Evolutionary conservation across 805 yeast species (phyloP), one percentile per base, ranked within the genome.

Genomic region (Ogataea neopini): DNA sequence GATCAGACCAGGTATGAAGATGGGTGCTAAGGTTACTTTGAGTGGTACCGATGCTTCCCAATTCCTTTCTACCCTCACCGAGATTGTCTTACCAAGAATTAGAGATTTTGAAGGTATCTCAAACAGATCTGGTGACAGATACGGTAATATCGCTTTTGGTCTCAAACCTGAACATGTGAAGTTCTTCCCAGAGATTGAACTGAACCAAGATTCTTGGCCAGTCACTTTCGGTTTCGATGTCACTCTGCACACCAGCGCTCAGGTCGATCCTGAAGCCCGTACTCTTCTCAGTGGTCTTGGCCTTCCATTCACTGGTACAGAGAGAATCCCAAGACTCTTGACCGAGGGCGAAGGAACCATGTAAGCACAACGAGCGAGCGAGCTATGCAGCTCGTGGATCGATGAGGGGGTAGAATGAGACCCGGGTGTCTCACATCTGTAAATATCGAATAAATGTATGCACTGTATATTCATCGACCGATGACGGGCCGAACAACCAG

Each of bases 161-260:
- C 69, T 94, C 57, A 80, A 79, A 34, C 81, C 88, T 2, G 88
- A 85, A 45, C 89, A 88, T 59, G 80, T 87, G 44, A 81, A 80
- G 59, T 77, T 76, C 62, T 94, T 94, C 78, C 99, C 99, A 2
- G 99, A 94, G 69, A 82, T 94, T 52, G 96, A 91, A 63, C 80
- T 84, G 48, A 89, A 86, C 68, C 89, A 84, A 64, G 98, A 92
- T 66, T 72, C 86, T 54, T 94, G 92, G 88, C 91, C 96, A 32
- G 80, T 75, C 54, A 81, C 90, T 25, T 88, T 83, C 63, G 97
- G 97, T 49, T 77, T 92, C 75, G 86, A 89, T 63, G 75, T 94
- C 47, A 86, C 88, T 33, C 70, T 94, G 56, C 87, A 87, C 64
- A 92, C 98, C 17, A 72, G 88, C 29, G 96, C 98, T 6, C 89